Evolutionary conservation across 345 rosid genomes (phyloP).

Genomic region (Kernera saxatilis): DNA sequence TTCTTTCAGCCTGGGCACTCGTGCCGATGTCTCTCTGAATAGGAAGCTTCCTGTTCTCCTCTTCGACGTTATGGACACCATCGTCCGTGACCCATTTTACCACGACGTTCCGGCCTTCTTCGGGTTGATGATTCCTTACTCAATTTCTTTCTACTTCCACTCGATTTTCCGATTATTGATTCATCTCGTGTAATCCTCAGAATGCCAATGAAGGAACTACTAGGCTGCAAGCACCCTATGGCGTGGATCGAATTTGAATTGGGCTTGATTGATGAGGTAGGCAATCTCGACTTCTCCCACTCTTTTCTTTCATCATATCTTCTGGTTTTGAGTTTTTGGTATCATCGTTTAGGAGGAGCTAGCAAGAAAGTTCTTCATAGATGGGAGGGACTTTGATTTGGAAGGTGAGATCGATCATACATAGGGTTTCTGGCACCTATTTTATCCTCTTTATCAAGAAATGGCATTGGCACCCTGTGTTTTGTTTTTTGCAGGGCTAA

Average conservation of each 20-base stretch:
- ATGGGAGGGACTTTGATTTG: slow-evolving; percentile 73
- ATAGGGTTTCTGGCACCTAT: background rate
- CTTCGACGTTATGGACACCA: slow-evolving; percentile 93
- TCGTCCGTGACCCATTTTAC: slow-evolving; percentile 94
- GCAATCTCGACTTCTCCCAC: background rate
- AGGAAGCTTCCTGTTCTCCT: slow-evolving; percentile 85
- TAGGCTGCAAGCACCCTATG: slow-evolving; percentile 78
- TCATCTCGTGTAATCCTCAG: slow-evolving; percentile 31
- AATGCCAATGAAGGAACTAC: slow-evolving; percentile 68
- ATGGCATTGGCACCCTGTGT: background rate
- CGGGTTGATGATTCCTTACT: slow-evolving; percentile 33
- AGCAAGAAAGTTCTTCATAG: slow-evolving; percentile 72
- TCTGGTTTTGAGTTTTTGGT: background rate
- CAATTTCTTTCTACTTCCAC: background rate
- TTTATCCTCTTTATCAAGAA: background rate
- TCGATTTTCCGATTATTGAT: no score
- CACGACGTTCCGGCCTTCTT: slow-evolving; percentile 81
- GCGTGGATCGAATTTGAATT: slow-evolving; percentile 89
- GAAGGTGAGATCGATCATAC: slow-evolving; percentile 60
- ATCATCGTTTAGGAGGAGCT: slow-evolving; percentile 53
- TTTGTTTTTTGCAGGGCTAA: slow-evolving; percentile 48
- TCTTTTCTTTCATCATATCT: background rate
- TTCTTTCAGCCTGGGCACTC: background rate
- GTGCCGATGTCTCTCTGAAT: background rate
- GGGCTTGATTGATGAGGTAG: slow-evolving; percentile 80